A percentile compares a stretch with the other conserved stretches of the same genome.
Conservation (phyloP, 2,329 filamentous ascomycete genomes). For the Xylariaceae sp. region DNA sequence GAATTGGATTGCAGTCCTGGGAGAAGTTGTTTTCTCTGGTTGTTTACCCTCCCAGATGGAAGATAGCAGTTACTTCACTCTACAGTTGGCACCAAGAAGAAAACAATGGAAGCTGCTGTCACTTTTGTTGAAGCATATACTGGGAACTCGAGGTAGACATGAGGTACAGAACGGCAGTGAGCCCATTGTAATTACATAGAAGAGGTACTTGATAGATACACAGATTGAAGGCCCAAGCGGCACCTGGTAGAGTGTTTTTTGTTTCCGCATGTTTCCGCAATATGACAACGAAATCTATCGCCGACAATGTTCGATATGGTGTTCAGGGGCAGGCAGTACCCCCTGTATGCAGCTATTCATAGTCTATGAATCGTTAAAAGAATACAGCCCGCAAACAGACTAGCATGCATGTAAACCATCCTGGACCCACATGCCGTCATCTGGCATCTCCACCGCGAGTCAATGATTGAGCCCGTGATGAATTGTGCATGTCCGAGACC, state of each 20-base stretch:
- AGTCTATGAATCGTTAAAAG: background rate
- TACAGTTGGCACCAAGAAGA: no score
- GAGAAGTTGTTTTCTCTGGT: no score
- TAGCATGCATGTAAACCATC: background rate
- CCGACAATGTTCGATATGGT: background rate
- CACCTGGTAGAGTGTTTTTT: background rate
- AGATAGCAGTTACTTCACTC: no score
- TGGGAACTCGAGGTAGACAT: background rate
- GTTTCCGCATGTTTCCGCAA: background rate
- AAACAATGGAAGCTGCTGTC: no score
- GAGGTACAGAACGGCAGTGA: background rate
- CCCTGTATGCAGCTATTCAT: background rate
- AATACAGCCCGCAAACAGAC: background rate
- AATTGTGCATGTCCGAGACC: background rate
- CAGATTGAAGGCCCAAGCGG: background rate
- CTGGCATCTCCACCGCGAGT: background rate
- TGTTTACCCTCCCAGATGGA: no score
- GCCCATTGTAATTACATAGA: no score
- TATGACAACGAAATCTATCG: background rate
- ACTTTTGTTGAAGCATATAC: background rate
- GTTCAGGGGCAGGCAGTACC: no score
- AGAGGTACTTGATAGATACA: background rate
- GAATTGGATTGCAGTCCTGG: no score
- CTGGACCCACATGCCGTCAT: background rate
- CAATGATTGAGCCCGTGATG: background rate